These are phyloP conservation scores for Malus hybrid DNA, from an alignment of 331 rosid species.

Conservation along the genomic window DNA sequence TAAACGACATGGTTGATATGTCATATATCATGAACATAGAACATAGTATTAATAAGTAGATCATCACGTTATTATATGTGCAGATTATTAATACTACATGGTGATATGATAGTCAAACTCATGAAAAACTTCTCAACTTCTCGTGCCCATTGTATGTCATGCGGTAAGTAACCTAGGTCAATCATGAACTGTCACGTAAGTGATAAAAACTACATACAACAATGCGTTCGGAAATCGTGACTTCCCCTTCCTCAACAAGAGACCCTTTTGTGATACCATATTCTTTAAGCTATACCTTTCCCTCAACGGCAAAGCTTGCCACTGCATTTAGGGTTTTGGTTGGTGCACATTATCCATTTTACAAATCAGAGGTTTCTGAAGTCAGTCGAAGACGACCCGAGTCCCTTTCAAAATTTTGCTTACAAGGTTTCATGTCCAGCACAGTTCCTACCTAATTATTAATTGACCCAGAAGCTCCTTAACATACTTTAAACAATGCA, in stretches of 20 bases:
- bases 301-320: constrained; percentile 47
- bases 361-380: not conserved
- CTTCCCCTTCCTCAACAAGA: not conserved
- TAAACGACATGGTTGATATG: too few species aligned
- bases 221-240: too few species aligned
- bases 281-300: constrained; percentile 24
- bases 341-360: constrained; percentile 11
- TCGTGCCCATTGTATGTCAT: too few species aligned
- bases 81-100: too few species aligned
- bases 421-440: constrained; percentile 41
- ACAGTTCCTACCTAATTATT: constrained; percentile 32
- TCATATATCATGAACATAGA: too few species aligned
- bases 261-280: constrained; percentile 1
- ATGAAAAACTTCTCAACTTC: too few species aligned
- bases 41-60: too few species aligned
- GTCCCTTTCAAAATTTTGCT: constrained; percentile 47
- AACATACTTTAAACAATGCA: constrained; percentile 26
- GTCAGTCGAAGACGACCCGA: constrained; percentile 24
- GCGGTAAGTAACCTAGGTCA: too few species aligned
- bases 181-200: too few species aligned
- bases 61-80: too few species aligned
- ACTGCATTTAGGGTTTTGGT: constrained; percentile 18
- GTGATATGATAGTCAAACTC: too few species aligned
- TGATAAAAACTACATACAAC: too few species aligned
- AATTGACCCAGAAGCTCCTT: not conserved